Base-by-base conservation (phyloP, 2,329 filamentous ascomycete species). In the Diaporthe vexans region DNA sequence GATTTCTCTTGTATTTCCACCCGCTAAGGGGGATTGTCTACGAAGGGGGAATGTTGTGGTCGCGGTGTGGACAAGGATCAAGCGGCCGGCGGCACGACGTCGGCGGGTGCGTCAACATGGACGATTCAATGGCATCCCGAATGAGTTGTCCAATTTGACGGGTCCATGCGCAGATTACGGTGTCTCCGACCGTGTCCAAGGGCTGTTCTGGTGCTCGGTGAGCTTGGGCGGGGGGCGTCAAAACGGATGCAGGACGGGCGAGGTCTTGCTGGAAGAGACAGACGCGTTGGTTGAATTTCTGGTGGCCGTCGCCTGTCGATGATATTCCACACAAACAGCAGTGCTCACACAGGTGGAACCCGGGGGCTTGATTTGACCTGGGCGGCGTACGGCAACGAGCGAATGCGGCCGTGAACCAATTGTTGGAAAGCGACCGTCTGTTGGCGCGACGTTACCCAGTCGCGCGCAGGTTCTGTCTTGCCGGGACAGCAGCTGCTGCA, bases 361-460 rank as follows among this genome's bases (percentile, higher is more conserved):
- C 52, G 33, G 24, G 63, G 63, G 40, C 46, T n/a, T 35, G 58
- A 40, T 19, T 10, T 33, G 63, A 56, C 33, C 48, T 73, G 37
- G 65, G n/a, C 48, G 65, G 58, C 26, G 48, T 70, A 65, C 54
- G 37, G 59, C 29, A 54, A 54, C 59, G 46, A 54, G 59, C 59
- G 71, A 61, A 33, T 43, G 59, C 54, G 57, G 52, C 51, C 52
- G 61, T 56, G 43, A 54, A 48, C 68, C 67, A 72, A 51, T 72
- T 71, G 56, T 52, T 40, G 48, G 54, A 61, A 56, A 59, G 69
- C 59, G 57, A 74, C 26, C 67, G 71, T 40, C 68, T 21, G 72
- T 71, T 69, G 29, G 67, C 65, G 74, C 68, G 74, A 75, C 74
- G 74, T 75, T 75, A 74, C 72, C 61, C 72, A 72, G 70, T 72